phyloP scores from a whole-genome alignment of 2,329 filamentous ascomycete genomes.

The Pseudogymnoascus sp. region DNA sequence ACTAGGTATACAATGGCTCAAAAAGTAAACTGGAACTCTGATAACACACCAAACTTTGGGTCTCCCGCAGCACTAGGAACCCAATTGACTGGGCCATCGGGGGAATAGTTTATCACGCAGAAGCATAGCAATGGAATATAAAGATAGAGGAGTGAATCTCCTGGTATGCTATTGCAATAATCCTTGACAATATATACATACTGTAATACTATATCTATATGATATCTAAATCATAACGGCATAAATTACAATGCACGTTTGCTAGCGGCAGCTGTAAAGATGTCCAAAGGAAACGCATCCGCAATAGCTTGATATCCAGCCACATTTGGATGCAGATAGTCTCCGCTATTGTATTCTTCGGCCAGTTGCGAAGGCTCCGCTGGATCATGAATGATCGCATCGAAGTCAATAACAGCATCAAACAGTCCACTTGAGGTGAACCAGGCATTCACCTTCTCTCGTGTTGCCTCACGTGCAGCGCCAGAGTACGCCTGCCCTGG shows the following conservation, averaged over 20 bases:
- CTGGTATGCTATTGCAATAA: not conserved
- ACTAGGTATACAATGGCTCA: conserved; percentile 48
- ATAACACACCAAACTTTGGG: conserved; percentile 48
- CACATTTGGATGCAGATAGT: conserved; percentile 57
- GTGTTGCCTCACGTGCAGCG: conserved; percentile 46
- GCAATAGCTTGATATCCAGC: conserved; percentile 54
- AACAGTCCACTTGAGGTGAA: conserved; percentile 50
- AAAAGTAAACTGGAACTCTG: conserved; percentile 40
- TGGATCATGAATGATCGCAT: conserved; percentile 46
- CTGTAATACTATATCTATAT: too few relatives aligned
- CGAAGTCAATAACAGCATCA: conserved; percentile 57
- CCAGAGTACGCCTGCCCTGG: conserved; percentile 47
- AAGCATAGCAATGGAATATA: not conserved
- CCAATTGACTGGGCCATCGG: conserved; percentile 29
- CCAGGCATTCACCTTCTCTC: conserved; percentile 53
- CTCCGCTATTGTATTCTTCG: conserved; percentile 49
- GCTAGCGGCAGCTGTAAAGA: conserved; percentile 34
- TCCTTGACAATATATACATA: not conserved
- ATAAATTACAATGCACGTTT: not conserved
- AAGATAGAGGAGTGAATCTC: not conserved
- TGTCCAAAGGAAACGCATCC: conserved; percentile 46
- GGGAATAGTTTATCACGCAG: conserved; percentile 23
- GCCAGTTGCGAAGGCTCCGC: conserved; percentile 41
- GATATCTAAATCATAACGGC: not conserved
- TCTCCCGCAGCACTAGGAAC: conserved; percentile 26